Evolutionary conservation across 1,284 basidiomycete species (phyloP).

Genomic region (Ceratobasidium sp.): DNA sequence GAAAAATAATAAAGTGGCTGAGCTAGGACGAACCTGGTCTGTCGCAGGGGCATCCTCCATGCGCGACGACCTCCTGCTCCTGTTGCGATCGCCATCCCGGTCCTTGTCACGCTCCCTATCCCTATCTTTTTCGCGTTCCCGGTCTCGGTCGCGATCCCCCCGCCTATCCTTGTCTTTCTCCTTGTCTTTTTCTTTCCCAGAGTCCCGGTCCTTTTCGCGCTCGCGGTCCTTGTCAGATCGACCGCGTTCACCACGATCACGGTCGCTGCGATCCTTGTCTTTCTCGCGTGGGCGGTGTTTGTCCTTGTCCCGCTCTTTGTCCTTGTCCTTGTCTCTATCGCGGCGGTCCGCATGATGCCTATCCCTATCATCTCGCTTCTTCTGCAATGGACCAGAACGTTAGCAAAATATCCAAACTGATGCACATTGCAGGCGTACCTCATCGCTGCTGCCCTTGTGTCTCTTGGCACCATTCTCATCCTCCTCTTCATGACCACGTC

Average conservation of each 20-base stretch:
- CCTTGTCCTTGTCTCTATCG: constrained; percentile 46
- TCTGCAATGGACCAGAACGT: background rate
- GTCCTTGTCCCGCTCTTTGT: constrained; percentile 59
- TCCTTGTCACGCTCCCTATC: constrained; percentile 48
- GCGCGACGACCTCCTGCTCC: constrained; percentile 32
- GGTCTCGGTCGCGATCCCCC: constrained; percentile 42
- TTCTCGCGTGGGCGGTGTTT: constrained; percentile 57
- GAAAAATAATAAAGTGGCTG: background rate
- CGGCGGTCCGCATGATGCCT: constrained; percentile 48
- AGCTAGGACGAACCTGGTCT: constrained; percentile 10
- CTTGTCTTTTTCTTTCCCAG: constrained; percentile 49
- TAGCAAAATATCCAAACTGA: background rate
- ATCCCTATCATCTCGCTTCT: constrained; percentile 47
- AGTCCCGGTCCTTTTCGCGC: constrained; percentile 48
- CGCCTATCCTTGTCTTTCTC: constrained; percentile 48
- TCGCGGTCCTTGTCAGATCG: constrained; percentile 50
- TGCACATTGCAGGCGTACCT: constrained; percentile 8
- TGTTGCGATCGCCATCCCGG: constrained; percentile 26
- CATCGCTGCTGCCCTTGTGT: constrained; percentile 34
- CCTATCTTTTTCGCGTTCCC: constrained; percentile 60
- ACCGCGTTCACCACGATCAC: constrained; percentile 49
- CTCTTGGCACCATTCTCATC: constrained; percentile 37
- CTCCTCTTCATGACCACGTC: constrained; percentile 41
- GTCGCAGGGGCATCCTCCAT: constrained; percentile 17
- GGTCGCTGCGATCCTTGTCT: constrained; percentile 46